Evolutionary conservation across 2,329 filamentous ascomycete species (phyloP).

Genomic region (Phyllosticta capitalensis): DNA sequence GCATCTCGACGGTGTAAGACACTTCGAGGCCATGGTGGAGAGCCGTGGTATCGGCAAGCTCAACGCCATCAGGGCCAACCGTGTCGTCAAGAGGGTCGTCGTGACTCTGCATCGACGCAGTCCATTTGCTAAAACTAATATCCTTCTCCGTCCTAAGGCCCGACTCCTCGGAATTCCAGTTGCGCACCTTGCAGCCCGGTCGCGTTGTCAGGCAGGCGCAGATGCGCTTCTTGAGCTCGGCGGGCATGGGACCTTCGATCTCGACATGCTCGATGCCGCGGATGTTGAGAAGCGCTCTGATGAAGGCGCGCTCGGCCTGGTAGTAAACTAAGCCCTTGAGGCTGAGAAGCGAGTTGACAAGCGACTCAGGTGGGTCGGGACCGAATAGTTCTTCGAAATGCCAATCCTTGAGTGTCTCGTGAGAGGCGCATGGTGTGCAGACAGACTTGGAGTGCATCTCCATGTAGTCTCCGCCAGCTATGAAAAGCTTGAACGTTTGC

Average conservation of each 20-base stretch:
- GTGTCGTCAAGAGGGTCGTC: background rate
- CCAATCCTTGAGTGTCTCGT: no score
- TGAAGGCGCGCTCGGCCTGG: constrained; percentile 12
- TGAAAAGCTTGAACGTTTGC: background rate
- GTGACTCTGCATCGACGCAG: background rate
- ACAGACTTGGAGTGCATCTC: constrained; percentile 10
- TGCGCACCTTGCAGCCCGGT: background rate
- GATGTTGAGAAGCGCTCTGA: constrained; percentile 15
- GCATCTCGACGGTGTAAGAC: background rate
- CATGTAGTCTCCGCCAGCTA: constrained; percentile 8
- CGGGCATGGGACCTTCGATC: constrained; percentile 8
- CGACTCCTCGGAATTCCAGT: background rate
- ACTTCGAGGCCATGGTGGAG: background rate
- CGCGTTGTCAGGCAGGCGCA: constrained; percentile 4
- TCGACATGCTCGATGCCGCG: constrained; percentile 13
- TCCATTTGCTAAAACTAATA: background rate
- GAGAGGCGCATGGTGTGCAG: constrained; percentile 6
- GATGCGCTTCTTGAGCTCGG: background rate
- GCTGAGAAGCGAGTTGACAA: background rate
- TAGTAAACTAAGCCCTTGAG: constrained; percentile 1
- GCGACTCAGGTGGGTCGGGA: background rate
- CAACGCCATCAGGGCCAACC: background rate
- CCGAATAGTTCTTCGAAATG: background rate
- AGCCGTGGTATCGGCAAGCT: background rate
- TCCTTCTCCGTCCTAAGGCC: background rate